Evolutionary conservation across 352 stramenopile species (phyloP), one percentile per base, ranked within the genome.

Genomic region (Halophytophthora polymorphica): DNA sequence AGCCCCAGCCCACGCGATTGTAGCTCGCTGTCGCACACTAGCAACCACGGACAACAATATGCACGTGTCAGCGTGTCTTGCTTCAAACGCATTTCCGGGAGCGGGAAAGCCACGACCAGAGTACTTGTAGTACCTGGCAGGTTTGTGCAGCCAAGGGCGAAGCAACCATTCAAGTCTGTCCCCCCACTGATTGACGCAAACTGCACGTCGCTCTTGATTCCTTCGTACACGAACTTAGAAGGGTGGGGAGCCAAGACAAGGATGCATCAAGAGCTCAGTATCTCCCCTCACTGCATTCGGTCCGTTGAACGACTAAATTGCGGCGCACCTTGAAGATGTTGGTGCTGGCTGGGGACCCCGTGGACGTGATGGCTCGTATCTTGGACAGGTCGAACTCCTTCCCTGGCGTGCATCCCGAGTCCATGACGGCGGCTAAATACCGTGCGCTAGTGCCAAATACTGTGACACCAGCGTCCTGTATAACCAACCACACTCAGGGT

Each of bases 131-230:
- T 71, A 83, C 71, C 68, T 64, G 84, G 67, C 10, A 93, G 64
- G 56, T 87, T 88, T 12, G 81, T 74, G 58, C 78, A 89, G 6
- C 81, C 81, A 3, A 88, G 60, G 37, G 77, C 75, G 51, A 92
- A 92, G 56, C 77, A 92, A 3, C 81, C 81, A 51, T 92, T 92
- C 25, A 92, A 64, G 49, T 95, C 85, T 12, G 85, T 95, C 36
- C 83, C 85, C 23, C 85, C 85, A 29, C 76, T 91, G 59, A 95
- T 93, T 13, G 76, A 89, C 3, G 77, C 74, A 35, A 92, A 88
- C 48, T 87, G 78, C n/a, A 86, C 74, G 46, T 90, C 74, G 19
- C 54, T 72, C 50, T 88, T 90, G 61, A 90, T 87, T 6, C 72
- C 60, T 23, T 79, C 58, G 44, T 90, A 90, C 6, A 90, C 80